Base-by-base conservation (phyloP, 495 filamentous ascomycete species). In the Aeminium ludgeri region DNA sequence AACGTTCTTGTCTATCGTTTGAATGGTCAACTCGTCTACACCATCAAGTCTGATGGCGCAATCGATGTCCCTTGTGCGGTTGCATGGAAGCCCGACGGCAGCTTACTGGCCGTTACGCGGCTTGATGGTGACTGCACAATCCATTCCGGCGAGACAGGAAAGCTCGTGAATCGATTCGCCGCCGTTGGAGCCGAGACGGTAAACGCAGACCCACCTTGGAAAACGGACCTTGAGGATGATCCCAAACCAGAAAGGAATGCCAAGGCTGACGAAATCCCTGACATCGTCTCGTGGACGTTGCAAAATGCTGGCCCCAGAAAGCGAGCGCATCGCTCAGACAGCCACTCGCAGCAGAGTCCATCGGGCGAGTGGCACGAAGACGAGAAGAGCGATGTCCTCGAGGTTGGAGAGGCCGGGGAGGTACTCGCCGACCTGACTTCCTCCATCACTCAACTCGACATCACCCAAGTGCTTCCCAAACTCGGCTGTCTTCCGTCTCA, bases 51-150 rank as follows among this genome's bases (percentile, higher is more conserved):
- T 55, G n/a, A 39, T 19, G 37, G 32, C 6, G 13, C 16, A 1
- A 32, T 7, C 10, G 66, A 61, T 53, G 68, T 65, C 52, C 67
- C 53, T 56, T 65, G 20, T 60, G 57, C 38, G 4, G 17, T 51
- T 4, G 16, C 3, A 4, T 92, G 85, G 86, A 89, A 87, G 58
- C 70, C 68, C 35, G 80, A 89, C 58, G 86, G 84, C 81, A 60
- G 44, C 30, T 45, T 42, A 5, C 36, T 51, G 12, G 44, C 20
- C 12, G 35, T 46, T 6, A 39, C 32, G 6, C 46, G 48, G 48
- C 31, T 12, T 7, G 39, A 46, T 44, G 48, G 43, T 5, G 28
- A 12, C 1, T 46, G 18, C 6, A 29, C 36, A 2, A 10, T 50
- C 3, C 30, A 50, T 30, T 45, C 43, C 30, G 42, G 48, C 10